A percentile compares a stretch with the other conserved stretches of the same genome.
Evolutionary conservation across 2,329 filamentous ascomycete species (phyloP).

Genomic region (Aureobasidium zeae): DNA sequence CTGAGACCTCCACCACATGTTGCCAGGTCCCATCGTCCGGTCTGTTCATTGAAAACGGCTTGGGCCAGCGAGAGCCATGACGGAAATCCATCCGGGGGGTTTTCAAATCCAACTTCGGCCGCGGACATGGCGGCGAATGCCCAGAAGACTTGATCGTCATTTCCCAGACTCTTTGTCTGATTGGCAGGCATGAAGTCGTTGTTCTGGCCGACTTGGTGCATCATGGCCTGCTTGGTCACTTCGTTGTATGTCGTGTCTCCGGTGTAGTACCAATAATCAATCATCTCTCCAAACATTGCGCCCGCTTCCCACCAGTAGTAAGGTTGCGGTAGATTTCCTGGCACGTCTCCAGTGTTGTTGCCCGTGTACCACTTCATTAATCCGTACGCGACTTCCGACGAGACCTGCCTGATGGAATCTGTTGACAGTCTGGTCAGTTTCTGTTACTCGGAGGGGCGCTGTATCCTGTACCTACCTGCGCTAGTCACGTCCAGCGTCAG

Average conservation of each 20-base stretch:
- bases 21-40: conserved; percentile 56
- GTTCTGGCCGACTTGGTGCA: conserved; percentile 50
- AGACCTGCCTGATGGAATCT: conserved; percentile 27
- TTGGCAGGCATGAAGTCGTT: conserved; percentile 49
- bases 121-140: conserved; percentile 69
- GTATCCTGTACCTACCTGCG: conserved; percentile 2
- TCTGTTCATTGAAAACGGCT: conserved; percentile 72
- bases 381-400: conserved; percentile 25
- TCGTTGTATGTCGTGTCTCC: conserved; percentile 57
- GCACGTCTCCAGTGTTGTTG: conserved; percentile 24
- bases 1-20: conserved; percentile 65
- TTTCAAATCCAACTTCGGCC: conserved; percentile 65
- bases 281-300: conserved; percentile 54
- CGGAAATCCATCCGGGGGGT: conserved; percentile 42
- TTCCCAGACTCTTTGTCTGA: conserved; percentile 36
- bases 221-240: conserved; percentile 47
- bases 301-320: conserved; percentile 68
- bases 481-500: conserved; percentile 5
- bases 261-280: conserved; percentile 63
- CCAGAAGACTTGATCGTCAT: conserved; percentile 53
- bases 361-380: conserved; percentile 29
- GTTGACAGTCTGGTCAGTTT: conserved; percentile 5
- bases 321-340: conserved; percentile 40
- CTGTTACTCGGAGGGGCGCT: neutral
- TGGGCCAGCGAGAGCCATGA: conserved; percentile 66